These are phyloP conservation scores for Macrocystidia cucumis DNA, from an alignment of 1,284 basidiomycete genomes.

Conservation along the genomic window DNA sequence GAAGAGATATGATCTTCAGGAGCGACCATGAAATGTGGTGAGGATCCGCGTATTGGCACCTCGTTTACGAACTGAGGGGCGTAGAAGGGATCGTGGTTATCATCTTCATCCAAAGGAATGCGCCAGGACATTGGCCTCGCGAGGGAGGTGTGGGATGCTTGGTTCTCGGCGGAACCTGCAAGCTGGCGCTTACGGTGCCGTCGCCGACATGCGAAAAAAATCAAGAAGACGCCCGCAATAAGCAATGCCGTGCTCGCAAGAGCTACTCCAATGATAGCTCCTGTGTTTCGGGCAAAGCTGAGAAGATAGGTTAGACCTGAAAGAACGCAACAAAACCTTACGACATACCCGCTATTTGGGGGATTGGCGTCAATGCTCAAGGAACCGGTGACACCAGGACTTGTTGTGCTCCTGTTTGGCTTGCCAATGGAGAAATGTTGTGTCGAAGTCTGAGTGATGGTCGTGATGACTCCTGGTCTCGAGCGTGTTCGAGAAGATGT, in stretches of 20 bases:
- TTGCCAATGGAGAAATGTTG: constrained; percentile 6
- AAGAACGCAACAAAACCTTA: neutral
- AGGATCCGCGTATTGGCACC: constrained; percentile 7
- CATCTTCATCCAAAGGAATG: constrained; percentile 19
- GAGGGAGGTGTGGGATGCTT: constrained; percentile 8
- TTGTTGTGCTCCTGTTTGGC: constrained; percentile 6
- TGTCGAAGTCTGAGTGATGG: constrained; percentile 2
- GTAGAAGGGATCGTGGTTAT: constrained; percentile 11
- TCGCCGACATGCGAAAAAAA: constrained; percentile 20
- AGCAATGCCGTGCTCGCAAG: constrained; percentile 16
- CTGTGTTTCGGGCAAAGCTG: constrained; percentile 25
- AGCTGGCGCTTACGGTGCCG: constrained; percentile 12
- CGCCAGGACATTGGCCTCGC: constrained; percentile 15
- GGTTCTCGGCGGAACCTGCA: constrained; percentile 11
- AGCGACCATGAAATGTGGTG: constrained; percentile 4
- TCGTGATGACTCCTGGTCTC: constrained; percentile 1
- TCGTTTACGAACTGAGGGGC: constrained; percentile 3
- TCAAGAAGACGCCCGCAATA: constrained; percentile 13
- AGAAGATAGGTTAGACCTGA: neutral
- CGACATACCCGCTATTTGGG: constrained; percentile 12
- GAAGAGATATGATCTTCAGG: constrained; percentile 2
- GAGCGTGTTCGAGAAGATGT: neutral
- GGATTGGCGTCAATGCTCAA: constrained; percentile 14
- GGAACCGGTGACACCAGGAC: constrained; percentile 10
- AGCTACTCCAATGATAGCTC: constrained; percentile 26